These are phyloP conservation scores for Suillus brevipes DNA, from an alignment of 768 basidiomycete genomes.

Conservation along the genomic window DNA sequence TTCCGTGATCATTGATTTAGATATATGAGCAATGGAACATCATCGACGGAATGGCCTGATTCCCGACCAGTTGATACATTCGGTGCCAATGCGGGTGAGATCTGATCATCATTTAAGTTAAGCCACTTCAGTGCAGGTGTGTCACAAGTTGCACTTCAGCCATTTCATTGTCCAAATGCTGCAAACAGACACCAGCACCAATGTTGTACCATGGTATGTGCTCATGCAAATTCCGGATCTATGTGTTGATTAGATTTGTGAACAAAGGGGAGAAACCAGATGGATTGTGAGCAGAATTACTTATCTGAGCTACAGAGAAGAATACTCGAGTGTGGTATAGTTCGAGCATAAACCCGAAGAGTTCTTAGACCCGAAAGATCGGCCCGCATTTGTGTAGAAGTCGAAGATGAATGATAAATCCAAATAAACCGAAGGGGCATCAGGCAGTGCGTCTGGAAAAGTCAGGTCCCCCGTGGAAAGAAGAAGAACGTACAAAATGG, in stretches of 20 bases:
- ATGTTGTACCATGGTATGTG: not conserved
- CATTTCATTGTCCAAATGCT: not conserved
- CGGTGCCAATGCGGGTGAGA: not conserved
- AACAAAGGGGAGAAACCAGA: not conserved
- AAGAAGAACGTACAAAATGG: not conserved
- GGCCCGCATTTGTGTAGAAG: not conserved
- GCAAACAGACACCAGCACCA: not conserved
- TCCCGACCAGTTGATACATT: not conserved
- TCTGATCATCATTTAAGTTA: not conserved
- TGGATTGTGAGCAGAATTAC: not conserved
- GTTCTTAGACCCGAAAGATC: not conserved
- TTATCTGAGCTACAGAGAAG: not conserved
- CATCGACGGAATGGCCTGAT: not conserved
- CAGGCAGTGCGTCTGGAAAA: not conserved
- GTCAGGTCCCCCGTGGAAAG: not conserved
- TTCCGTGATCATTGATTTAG: not conserved
- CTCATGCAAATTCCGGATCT: not conserved
- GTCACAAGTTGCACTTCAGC: too few relatives aligned
- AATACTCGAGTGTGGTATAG: not conserved
- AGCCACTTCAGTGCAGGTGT: not conserved
- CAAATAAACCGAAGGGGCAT: not conserved
- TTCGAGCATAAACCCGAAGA: not conserved
- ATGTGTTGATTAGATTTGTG: not conserved
- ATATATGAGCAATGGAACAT: not conserved
- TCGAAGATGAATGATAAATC: not conserved